Evolutionary conservation across 2,329 filamentous ascomycete genomes (phyloP).

Genomic region (Hypoxylon rubiginosum): DNA sequence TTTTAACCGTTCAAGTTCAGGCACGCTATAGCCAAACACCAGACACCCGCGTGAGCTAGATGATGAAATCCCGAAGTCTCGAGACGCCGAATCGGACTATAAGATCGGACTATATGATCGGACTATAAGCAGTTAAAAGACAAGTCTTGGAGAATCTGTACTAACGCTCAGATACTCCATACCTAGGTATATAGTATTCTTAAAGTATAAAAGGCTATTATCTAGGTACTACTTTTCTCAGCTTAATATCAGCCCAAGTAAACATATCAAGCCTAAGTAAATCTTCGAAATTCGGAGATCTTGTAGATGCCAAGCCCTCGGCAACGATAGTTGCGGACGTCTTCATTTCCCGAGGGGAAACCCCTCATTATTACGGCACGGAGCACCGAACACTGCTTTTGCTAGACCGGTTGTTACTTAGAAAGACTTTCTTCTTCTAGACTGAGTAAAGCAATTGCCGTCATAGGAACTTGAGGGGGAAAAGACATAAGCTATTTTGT

Average conservation of each 20-base stretch:
- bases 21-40: background rate
- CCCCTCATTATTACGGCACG: constrained; percentile 1
- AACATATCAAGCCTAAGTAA: background rate
- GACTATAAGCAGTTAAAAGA: background rate
- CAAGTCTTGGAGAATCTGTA: constrained; percentile 31
- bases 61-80: background rate
- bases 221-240: too few relatives aligned
- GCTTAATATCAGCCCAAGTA: background rate
- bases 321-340: background rate
- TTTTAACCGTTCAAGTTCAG: constrained; percentile 24
- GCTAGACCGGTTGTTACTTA: constrained; percentile 7
- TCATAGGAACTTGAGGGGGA: background rate
- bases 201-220: background rate
- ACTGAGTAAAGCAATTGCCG: background rate
- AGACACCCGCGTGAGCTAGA: background rate
- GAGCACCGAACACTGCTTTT: background rate
- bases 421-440: background rate
- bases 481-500: background rate
- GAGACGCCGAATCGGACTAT: too few relatives aligned
- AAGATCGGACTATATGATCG: too few relatives aligned
- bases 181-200: background rate
- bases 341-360: background rate
- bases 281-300: background rate
- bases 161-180: background rate
- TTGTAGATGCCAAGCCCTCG: constrained; percentile 5